Evolutionary conservation across 139 green algal species (phyloP).

Genomic region (Zygnema circumcarinatum): DNA sequence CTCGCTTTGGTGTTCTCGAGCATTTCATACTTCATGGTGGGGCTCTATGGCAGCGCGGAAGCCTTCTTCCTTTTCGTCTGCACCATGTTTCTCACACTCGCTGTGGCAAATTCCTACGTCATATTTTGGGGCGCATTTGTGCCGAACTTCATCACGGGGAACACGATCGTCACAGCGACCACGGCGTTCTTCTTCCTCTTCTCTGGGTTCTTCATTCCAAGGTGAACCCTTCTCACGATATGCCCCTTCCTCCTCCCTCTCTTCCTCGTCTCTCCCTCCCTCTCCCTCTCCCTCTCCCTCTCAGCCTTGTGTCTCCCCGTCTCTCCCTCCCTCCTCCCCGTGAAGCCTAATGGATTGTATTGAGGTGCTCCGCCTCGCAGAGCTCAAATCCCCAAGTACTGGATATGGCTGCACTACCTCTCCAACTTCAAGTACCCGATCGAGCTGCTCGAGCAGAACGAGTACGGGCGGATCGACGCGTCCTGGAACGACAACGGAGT

Average conservation of each 20-base stretch:
- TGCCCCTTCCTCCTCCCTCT: neutral
- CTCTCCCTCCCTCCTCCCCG: neutral
- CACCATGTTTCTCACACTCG: slow-evolving; percentile 51
- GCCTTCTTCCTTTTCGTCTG: slow-evolving; percentile 60
- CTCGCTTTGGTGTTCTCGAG: slow-evolving; percentile 62
- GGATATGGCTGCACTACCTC: slow-evolving; percentile 66
- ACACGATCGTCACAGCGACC: slow-evolving; percentile 61
- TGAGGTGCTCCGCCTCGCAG: slow-evolving; percentile 14
- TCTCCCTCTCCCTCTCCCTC: neutral
- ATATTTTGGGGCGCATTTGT: slow-evolving; percentile 57
- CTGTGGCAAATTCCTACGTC: slow-evolving; percentile 60
- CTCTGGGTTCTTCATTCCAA: slow-evolving; percentile 59
- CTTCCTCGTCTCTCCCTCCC: neutral
- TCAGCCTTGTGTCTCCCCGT: neutral
- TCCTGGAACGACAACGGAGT: slow-evolving; percentile 7
- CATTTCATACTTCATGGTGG: slow-evolving; percentile 60
- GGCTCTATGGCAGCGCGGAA: slow-evolving; percentile 3
- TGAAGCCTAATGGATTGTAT: neutral
- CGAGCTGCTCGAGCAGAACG: slow-evolving; percentile 51
- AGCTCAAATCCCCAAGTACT: slow-evolving; percentile 56
- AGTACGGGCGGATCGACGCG: slow-evolving; percentile 23
- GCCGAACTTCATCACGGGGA: slow-evolving; percentile 63
- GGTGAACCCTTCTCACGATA: neutral
- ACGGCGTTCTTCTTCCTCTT: slow-evolving; percentile 64
- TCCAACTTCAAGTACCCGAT: slow-evolving; percentile 64